Conservation (phyloP, 805 yeast genomes). For the Zygoascus bituminiphila region DNA sequence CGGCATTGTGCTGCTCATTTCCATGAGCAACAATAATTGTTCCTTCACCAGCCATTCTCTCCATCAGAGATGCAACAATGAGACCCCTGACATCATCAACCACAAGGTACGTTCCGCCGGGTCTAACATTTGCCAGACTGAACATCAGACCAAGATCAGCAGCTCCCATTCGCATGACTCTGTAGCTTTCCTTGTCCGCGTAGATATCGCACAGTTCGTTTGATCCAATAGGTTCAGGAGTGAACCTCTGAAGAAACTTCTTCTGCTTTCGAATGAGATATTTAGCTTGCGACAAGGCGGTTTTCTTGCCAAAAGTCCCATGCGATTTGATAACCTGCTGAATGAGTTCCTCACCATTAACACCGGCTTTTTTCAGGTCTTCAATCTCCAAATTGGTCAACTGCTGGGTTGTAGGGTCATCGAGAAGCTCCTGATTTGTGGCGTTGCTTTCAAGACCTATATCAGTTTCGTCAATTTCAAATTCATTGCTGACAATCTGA, state of each 20-base stretch:
- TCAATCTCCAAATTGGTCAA: conserved; percentile 78
- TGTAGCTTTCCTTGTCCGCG: conserved; percentile 64
- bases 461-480: conserved; percentile 28
- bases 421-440: conserved; percentile 60
- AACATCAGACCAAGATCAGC: conserved; percentile 75
- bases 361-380: conserved; percentile 61
- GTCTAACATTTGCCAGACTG: conserved; percentile 71
- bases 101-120: conserved; percentile 83
- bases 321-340: conserved; percentile 77
- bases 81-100: conserved; percentile 94
- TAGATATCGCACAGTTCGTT: conserved; percentile 65
- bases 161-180: conserved; percentile 71
- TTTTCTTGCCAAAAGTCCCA: conserved; percentile 79
- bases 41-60: conserved; percentile 74
- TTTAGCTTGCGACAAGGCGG: conserved; percentile 83
- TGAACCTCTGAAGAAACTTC: conserved; percentile 79
- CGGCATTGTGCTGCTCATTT: conserved; percentile 83
- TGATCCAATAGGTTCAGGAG: conserved; percentile 66
- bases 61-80: conserved; percentile 76
- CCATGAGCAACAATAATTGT: conserved; percentile 73
- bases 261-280: conserved; percentile 86
- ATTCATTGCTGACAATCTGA: conserved; percentile 24
- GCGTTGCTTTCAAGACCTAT: conserved; percentile 46
- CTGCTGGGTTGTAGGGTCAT: conserved; percentile 62
- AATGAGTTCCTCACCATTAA: conserved; percentile 72